Evolutionary conservation across 495 filamentous ascomycete species (phyloP).

Genomic region (Entonaema liquescens): DNA sequence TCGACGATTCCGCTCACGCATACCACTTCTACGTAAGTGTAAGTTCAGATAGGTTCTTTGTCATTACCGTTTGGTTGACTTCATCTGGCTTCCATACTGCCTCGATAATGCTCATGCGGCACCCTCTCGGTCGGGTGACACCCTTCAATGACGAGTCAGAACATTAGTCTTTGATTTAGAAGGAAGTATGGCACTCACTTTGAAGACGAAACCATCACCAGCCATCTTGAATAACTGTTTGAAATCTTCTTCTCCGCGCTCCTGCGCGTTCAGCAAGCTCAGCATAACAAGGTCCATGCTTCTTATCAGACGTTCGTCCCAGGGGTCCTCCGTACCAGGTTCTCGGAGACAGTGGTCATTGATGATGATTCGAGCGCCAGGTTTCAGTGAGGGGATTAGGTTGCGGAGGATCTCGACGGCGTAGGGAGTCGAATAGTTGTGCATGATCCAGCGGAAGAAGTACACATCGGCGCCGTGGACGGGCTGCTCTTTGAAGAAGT

Average conservation of each 20-base stretch:
- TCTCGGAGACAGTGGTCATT: constrained; percentile 63
- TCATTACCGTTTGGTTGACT: background rate
- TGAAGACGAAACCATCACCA: constrained; percentile 54
- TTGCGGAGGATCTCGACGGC: constrained; percentile 61
- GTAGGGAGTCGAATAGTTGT: constrained; percentile 68
- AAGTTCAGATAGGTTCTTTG: background rate
- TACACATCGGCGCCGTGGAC: constrained; percentile 64
- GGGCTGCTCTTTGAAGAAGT: constrained; percentile 65
- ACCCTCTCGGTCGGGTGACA: constrained; percentile 49
- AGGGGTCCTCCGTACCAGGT: constrained; percentile 51
- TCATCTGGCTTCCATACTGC: constrained; percentile 57
- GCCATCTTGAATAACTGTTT: constrained; percentile 56
- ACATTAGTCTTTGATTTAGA: constrained; percentile 6
- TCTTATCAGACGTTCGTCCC: constrained; percentile 62
- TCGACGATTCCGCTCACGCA: background rate
- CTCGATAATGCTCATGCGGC: constrained; percentile 61
- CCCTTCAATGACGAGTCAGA: constrained; percentile 43
- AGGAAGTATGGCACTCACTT: constrained; percentile 41
- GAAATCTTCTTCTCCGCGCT: constrained; percentile 61
- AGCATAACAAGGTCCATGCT: constrained; percentile 67
- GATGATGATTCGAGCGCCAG: constrained; percentile 60
- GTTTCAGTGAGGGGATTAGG: constrained; percentile 64
- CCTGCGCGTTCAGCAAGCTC: constrained; percentile 62
- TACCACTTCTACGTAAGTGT: background rate
- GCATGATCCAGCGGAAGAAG: constrained; percentile 66